A percentile compares a stretch with the other conserved stretches of the same genome.
Evolutionary conservation across 495 filamentous ascomycete genomes (phyloP).

Genomic region (Trichoderma parareesei): DNA sequence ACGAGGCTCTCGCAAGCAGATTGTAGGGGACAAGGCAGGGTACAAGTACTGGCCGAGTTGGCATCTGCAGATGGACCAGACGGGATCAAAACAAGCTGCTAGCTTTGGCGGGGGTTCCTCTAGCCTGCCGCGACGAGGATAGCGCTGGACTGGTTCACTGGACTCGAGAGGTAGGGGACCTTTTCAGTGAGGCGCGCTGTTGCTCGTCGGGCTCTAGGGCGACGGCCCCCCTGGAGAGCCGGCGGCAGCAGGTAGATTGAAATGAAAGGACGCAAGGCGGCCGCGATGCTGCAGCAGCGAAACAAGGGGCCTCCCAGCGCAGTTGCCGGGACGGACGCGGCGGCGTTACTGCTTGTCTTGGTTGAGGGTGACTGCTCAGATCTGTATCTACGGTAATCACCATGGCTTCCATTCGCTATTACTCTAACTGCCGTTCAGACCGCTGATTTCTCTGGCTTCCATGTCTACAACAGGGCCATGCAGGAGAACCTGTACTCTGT

Average conservation of each 20-base stretch:
- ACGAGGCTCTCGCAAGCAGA: neutral
- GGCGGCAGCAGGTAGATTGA: constrained; percentile 4
- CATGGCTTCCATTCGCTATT: no score
- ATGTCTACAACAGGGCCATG: no score
- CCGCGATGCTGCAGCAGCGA: neutral
- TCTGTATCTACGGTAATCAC: no score
- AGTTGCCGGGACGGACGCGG: neutral
- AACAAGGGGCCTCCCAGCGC: neutral
- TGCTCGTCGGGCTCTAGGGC: neutral
- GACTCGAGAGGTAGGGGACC: neutral
- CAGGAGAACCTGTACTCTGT: no score
- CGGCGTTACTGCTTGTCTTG: neutral
- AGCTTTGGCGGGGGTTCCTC: neutral
- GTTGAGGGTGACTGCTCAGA: no score
- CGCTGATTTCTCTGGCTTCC: no score
- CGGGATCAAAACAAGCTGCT: constrained; percentile 1
- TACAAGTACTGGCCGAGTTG: neutral
- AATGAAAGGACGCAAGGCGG: constrained; percentile 1
- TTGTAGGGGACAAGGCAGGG: neutral
- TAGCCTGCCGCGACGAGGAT: neutral
- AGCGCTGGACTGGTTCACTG: neutral
- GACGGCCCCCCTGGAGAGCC: constrained; percentile 5
- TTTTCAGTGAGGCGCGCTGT: constrained; percentile 4
- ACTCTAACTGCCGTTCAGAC: no score
- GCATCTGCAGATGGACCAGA: neutral